phyloP scores from a whole-genome alignment of 2,329 filamentous ascomycete species.

The Aspergillus sp. region DNA sequence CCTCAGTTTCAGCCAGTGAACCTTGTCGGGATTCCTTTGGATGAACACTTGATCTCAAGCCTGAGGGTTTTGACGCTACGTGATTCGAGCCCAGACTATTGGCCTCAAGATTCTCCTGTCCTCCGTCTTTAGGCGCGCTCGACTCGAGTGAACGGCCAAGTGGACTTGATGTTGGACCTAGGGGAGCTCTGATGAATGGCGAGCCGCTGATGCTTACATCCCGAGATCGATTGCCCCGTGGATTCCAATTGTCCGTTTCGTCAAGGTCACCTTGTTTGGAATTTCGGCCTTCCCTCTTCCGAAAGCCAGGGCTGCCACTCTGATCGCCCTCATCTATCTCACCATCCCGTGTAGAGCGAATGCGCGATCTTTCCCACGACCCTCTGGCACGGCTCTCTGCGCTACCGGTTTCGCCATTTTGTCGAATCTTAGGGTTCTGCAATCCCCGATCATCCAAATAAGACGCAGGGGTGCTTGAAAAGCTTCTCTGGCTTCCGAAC shows the following conservation, averaged over 20 bases:
- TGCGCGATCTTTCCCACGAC: constrained; percentile 10
- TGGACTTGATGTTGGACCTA: constrained; percentile 21
- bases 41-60: constrained; percentile 20
- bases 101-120: constrained; percentile 15
- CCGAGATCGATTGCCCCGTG: constrained; percentile 20
- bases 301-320: constrained; percentile 6
- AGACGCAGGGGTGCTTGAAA: constrained; percentile 8
- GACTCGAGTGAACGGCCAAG: constrained; percentile 27
- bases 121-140: constrained; percentile 15
- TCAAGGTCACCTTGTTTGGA: constrained; percentile 4
- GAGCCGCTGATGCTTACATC: constrained; percentile 43
- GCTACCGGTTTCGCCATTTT: constrained; percentile 5
- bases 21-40: constrained; percentile 10
- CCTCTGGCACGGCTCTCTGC: constrained; percentile 5
- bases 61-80: constrained; percentile 20
- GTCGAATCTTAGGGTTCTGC: constrained; percentile 8
- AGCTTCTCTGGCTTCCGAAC: constrained; percentile 12
- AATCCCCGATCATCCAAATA: constrained; percentile 12
- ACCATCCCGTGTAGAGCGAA: constrained; percentile 14
- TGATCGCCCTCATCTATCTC: constrained; percentile 9
- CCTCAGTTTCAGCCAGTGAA: constrained; percentile 8
- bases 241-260: constrained; percentile 15
- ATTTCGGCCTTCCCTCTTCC: constrained; percentile 22
- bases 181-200: constrained; percentile 44
- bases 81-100: constrained; percentile 11